Evolutionary conservation across 345 rosid species (phyloP), one percentile per base, ranked within the genome.

Genomic region (Physaria fendleri): DNA sequence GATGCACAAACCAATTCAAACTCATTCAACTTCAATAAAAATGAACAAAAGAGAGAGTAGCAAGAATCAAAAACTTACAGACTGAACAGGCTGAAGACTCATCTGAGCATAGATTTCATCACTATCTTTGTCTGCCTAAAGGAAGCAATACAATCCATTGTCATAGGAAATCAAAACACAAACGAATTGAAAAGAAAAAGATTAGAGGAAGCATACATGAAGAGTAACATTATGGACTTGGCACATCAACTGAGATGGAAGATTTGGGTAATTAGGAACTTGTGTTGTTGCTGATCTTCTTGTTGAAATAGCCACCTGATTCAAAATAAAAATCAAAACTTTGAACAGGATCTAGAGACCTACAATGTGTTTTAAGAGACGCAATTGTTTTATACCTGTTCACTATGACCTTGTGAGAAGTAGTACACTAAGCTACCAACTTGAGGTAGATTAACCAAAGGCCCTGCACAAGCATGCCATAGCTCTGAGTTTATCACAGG

Each of bases 381-480:
- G 37, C 23, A 42, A 47, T 14, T 14, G 30, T 52, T 63, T n/a
- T n/a, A n/a, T n/a, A 93, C 99, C 97, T 94, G 99, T 68, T 94
- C 99, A 12, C 97, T 90, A 38, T 90, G 99, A 40, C 99, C 99
- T 74, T 94, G 99, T 71, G 99, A 93, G 63, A 94, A 90, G 66
- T 90, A 94, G 68, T 85, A 84, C 59, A 84, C 96, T 27, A 94
- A 87, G 69, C 90, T 84, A 16, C 99, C 99, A 32, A 94, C 82
- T 71, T 82, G 99, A 73, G 99, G 99, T 64, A 94, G 75, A 56
- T 75, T 82, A 65, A 87, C 99, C 50, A 94, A 84, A 20, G 99
- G 99, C 28, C 99, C 99, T 11, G 99, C 99, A 66, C 97, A 94
- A 27, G 97, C 97, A 61, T 94, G 87, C 99, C 99, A 94, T 37